These are phyloP conservation scores for Salvia sclarea DNA, from an alignment of 305 asterid genomes.

Conservation along the genomic window DNA sequence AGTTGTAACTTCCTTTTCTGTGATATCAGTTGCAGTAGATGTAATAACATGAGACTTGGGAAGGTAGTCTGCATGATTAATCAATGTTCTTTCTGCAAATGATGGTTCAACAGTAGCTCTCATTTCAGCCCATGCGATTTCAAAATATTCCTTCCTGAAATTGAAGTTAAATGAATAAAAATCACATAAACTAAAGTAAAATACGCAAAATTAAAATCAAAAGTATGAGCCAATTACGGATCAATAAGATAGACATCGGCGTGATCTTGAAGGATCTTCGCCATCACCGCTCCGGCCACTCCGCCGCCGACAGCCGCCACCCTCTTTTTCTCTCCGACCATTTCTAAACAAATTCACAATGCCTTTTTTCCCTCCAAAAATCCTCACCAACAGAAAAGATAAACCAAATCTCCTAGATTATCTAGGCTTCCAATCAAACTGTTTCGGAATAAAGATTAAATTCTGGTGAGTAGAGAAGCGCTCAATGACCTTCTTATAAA, in stretches of 20 bases:
- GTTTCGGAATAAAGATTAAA: not conserved
- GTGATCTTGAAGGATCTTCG: constrained; percentile 61
- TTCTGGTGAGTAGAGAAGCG: not conserved
- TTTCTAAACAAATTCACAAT: constrained; percentile 25
- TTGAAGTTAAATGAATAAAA: not conserved
- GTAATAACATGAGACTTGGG: constrained; percentile 47
- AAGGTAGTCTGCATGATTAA: constrained; percentile 64
- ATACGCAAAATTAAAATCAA: too few relatives aligned
- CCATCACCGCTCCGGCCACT: constrained; percentile 65
- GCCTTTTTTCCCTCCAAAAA: not conserved
- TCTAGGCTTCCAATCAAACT: not conserved
- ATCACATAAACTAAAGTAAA: constrained; percentile 10
- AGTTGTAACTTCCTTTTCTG: constrained; percentile 47
- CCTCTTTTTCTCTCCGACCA: constrained; percentile 54
- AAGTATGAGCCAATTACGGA: constrained; percentile 25
- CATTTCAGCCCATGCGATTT: constrained; percentile 64
- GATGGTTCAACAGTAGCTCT: constrained; percentile 69
- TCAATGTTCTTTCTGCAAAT: constrained; percentile 58
- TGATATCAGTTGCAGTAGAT: constrained; percentile 57
- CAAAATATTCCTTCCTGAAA: constrained; percentile 67
- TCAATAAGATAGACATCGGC: constrained; percentile 61
- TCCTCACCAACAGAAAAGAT: not conserved
- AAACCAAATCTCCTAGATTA: constrained; percentile 19
- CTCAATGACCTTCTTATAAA: not conserved
- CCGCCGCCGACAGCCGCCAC: constrained; percentile 93